A percentile compares a stretch with the other conserved stretches of the same genome.
phyloP scores from a whole-genome alignment of 306 rosid species.

The Luffa aegyptiaca region DNA sequence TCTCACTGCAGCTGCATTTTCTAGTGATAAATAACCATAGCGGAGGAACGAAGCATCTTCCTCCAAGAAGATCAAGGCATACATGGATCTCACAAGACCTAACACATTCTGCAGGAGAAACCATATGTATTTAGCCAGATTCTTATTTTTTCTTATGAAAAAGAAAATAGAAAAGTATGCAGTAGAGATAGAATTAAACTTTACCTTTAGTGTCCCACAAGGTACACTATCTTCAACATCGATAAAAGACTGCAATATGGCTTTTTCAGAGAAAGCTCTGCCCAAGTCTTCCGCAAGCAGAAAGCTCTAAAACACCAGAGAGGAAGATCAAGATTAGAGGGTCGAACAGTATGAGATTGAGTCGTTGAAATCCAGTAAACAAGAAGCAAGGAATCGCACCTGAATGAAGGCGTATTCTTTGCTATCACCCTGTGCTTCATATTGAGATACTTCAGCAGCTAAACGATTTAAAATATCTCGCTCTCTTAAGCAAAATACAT shows the following conservation, averaged over 20 bases:
- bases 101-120: constrained; percentile 40
- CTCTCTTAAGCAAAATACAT: constrained; percentile 73
- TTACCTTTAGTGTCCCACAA: constrained; percentile 59
- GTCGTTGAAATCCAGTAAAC: background rate
- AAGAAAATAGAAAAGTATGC: background rate
- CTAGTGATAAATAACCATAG: constrained; percentile 53
- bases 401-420: constrained; percentile 52
- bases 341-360: constrained; percentile 1
- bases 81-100: constrained; percentile 59
- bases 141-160: background rate
- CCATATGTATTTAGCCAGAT: background rate
- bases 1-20: constrained; percentile 52
- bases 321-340: constrained; percentile 3
- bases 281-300: constrained; percentile 79
- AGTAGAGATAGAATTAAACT: background rate
- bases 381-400: constrained; percentile 30
- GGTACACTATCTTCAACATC: constrained; percentile 53
- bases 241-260: constrained; percentile 41
- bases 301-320: constrained; percentile 47
- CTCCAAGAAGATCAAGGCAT: constrained; percentile 62
- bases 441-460: constrained; percentile 56
- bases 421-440: constrained; percentile 58
- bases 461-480: constrained; percentile 62
- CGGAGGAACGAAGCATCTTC: constrained; percentile 81
- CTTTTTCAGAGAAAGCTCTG: constrained; percentile 76